These are phyloP conservation scores for Podospora bellae-mahoneyi DNA, from an alignment of 495 filamentous ascomycete genomes.

Conservation along the genomic window DNA sequence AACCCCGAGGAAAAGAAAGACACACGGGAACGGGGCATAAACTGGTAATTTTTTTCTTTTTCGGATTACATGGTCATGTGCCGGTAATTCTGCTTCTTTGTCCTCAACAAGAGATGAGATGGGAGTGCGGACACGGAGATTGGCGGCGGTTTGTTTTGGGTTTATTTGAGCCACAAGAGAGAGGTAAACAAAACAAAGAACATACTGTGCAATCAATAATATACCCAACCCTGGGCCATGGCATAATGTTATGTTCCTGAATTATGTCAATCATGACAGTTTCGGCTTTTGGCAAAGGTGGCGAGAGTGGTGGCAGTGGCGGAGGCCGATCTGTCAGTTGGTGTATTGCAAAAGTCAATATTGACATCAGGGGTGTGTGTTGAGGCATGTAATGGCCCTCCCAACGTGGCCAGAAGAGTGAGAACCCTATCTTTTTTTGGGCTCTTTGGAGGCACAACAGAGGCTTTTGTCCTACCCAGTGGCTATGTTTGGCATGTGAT, in stretches of 20 bases:
- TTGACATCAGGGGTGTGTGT: neutral
- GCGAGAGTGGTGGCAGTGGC: slow-evolving; percentile 11
- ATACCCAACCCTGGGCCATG: slow-evolving; percentile 13
- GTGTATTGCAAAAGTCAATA: neutral
- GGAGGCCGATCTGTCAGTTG: slow-evolving; percentile 4
- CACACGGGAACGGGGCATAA: neutral
- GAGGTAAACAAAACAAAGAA: slow-evolving; percentile 21
- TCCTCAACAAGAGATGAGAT: slow-evolving; percentile 1
- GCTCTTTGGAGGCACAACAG: slow-evolving; percentile 2
- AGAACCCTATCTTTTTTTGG: slow-evolving; percentile 6
- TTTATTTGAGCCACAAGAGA: slow-evolving; percentile 4
- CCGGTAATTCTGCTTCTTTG: neutral
- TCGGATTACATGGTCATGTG: slow-evolving; percentile 2
- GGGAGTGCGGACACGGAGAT: neutral
- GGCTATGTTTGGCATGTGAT: slow-evolving; percentile 16
- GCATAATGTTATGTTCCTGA: neutral
- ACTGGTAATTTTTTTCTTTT: slow-evolving; percentile 1
- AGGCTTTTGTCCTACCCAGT: slow-evolving; percentile 12
- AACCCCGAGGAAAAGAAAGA: neutral
- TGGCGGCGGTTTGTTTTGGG: slow-evolving; percentile 13
- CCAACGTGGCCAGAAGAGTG: neutral
- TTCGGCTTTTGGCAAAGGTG: slow-evolving; percentile 15
- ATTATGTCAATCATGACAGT: slow-evolving; percentile 11
- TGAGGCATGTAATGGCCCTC: neutral
- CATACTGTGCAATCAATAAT: neutral